A percentile compares a stretch with the other conserved stretches of the same genome.
Conservation (phyloP, 441 rosid species). For the Breynia disticha region DNA sequence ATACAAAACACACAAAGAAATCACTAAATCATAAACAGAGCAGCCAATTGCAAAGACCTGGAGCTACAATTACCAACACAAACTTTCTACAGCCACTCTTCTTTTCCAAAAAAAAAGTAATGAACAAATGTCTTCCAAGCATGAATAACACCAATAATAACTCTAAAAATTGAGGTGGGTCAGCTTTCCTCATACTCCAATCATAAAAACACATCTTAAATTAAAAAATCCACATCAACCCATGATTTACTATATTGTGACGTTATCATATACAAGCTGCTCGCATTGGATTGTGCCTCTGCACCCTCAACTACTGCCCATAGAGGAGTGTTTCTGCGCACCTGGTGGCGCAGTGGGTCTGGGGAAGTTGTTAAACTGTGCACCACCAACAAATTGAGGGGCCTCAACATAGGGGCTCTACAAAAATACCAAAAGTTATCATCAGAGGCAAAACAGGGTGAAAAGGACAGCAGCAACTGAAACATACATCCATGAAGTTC, state of each 20-base stretch:
- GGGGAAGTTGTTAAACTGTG: slow-evolving; percentile 43
- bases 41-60: too few relatives aligned
- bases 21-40: too few relatives aligned
- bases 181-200: background rate
- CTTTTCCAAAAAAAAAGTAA: too few relatives aligned
- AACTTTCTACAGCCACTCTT: too few relatives aligned
- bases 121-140: too few relatives aligned
- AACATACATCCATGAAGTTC: background rate
- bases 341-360: slow-evolving; percentile 75
- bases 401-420: slow-evolving; percentile 83
- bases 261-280: slow-evolving; percentile 8
- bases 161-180: too few relatives aligned
- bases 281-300: background rate
- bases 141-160: too few relatives aligned
- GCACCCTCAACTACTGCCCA: slow-evolving; percentile 18
- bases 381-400: slow-evolving; percentile 34
- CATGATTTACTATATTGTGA: slow-evolving; percentile 1
- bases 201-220: slow-evolving; percentile 6
- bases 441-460: background rate
- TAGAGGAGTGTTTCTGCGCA: slow-evolving; percentile 43
- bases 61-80: too few relatives aligned
- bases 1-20: too few relatives aligned
- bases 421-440: slow-evolving; percentile 19
- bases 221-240: slow-evolving; percentile 8
- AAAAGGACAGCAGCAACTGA: background rate